Evolutionary conservation across 2,329 filamentous ascomycete genomes (phyloP).

Genomic region (Hypoxylon sp.): DNA sequence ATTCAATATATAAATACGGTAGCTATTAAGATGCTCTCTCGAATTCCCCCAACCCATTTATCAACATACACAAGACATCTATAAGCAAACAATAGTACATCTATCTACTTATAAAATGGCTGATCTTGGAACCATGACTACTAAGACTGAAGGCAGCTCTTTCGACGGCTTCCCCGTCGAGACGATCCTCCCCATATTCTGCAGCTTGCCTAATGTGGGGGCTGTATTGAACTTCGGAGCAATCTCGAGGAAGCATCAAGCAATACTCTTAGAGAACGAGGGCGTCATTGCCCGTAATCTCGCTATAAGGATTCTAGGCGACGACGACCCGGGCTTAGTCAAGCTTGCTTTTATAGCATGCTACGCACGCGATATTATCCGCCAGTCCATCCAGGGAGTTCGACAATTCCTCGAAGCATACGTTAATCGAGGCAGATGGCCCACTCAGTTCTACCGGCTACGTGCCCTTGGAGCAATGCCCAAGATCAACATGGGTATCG

Average conservation of each 20-base stretch:
- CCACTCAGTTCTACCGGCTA: neutral
- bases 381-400: neutral
- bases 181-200: constrained; percentile 16
- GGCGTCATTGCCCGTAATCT: constrained; percentile 4
- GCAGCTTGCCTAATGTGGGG: neutral
- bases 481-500: constrained; percentile 9
- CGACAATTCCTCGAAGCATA: constrained; percentile 15
- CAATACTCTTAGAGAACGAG: constrained; percentile 11
- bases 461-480: constrained; percentile 5
- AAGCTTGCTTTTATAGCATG: constrained; percentile 23
- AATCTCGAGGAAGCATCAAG: neutral
- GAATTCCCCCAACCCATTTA: neutral
- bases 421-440: neutral
- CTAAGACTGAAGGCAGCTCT: neutral
- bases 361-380: neutral
- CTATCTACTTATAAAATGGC: neutral
- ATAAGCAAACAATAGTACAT: neutral
- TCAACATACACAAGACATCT: neutral
- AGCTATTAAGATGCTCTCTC: neutral
- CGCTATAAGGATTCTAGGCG: neutral
- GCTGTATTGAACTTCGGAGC: constrained; percentile 2
- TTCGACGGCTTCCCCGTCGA: constrained; percentile 16
- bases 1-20: neutral
- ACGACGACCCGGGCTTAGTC: constrained; percentile 16
- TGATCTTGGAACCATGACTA: neutral